Percentiles rank a stretch among this genome's conserved stretches.
Conservation (phyloP, 2,329 filamentous ascomycete genomes). For the Penicillium sp. region DNA sequence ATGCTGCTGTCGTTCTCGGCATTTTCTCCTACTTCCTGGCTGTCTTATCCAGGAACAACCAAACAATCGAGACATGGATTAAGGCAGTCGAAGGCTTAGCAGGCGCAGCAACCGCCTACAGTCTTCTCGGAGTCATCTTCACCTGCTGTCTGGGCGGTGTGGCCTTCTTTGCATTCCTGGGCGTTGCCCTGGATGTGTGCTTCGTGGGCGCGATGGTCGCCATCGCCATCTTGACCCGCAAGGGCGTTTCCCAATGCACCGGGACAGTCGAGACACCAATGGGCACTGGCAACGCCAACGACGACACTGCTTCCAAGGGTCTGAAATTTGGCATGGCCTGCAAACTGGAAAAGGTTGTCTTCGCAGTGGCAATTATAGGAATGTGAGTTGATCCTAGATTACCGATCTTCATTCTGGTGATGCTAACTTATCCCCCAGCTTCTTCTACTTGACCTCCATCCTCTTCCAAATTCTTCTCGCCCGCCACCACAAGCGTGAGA, state of each 20-base stretch:
- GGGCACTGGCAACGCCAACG: constrained; percentile 52
- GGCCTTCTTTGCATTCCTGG: constrained; percentile 61
- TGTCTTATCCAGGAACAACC: constrained; percentile 56
- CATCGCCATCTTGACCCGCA: constrained; percentile 64
- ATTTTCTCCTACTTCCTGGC: constrained; percentile 80
- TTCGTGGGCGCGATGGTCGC: constrained; percentile 74
- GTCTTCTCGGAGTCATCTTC: constrained; percentile 60
- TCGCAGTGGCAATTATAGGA: constrained; percentile 69
- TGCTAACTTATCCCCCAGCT: constrained; percentile 33
- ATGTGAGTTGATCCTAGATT: constrained; percentile 47
- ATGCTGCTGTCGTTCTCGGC: constrained; percentile 63
- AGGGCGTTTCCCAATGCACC: constrained; percentile 59
- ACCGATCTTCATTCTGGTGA: neutral
- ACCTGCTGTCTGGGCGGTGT: constrained; percentile 73
- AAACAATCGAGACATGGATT: constrained; percentile 55
- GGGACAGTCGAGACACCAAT: constrained; percentile 59
- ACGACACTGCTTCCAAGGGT: constrained; percentile 40
- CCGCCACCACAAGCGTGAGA: constrained; percentile 64
- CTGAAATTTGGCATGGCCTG: constrained; percentile 56
- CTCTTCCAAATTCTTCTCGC: constrained; percentile 59
- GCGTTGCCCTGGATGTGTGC: constrained; percentile 64
- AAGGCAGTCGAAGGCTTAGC: constrained; percentile 71
- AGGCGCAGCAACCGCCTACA: constrained; percentile 66
- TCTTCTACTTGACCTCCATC: constrained; percentile 68
- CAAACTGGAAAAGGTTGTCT: constrained; percentile 63